A percentile compares a stretch with the other conserved stretches of the same genome.
phyloP scores from a whole-genome alignment of 495 filamentous ascomycete genomes.

The Aeminium ludgeri region DNA sequence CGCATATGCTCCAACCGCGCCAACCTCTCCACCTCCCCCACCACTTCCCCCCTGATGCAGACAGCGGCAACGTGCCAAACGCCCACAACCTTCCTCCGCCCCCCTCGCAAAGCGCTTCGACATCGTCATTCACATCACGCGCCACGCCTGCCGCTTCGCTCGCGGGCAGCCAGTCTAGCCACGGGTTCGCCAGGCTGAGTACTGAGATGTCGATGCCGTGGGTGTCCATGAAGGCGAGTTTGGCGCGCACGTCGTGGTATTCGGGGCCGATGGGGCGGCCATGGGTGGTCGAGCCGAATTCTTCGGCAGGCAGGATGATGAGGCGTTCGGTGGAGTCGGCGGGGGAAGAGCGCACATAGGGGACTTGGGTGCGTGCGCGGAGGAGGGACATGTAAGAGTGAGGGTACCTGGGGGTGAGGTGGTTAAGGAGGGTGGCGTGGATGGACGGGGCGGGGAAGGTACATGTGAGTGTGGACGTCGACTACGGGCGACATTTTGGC shows the following conservation, averaged over 20 bases:
- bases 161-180: constrained; percentile 71
- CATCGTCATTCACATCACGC: constrained; percentile 54
- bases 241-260: constrained; percentile 54
- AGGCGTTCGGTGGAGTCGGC: constrained; percentile 37
- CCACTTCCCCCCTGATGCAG: constrained; percentile 43
- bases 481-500: constrained; percentile 33
- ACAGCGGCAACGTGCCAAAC: constrained; percentile 68
- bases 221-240: constrained; percentile 71
- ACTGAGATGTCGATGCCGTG: constrained; percentile 72
- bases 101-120: constrained; percentile 46
- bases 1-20: constrained; percentile 45
- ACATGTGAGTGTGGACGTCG: constrained; percentile 92
- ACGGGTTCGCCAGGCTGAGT: constrained; percentile 84
- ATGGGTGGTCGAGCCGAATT: constrained; percentile 32
- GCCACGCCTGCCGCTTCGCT: constrained; percentile 46
- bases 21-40: constrained; percentile 47
- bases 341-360: constrained; percentile 58
- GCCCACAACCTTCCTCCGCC: constrained; percentile 51
- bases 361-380: constrained; percentile 54
- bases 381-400: constrained; percentile 60
- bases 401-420: not conserved
- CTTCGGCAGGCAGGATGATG: constrained; percentile 60
- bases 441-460: constrained; percentile 31
- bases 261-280: constrained; percentile 62
- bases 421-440: no score